Conservation (phyloP, 306 rosid genomes). For the Herpetospermum pedunculosum region DNA sequence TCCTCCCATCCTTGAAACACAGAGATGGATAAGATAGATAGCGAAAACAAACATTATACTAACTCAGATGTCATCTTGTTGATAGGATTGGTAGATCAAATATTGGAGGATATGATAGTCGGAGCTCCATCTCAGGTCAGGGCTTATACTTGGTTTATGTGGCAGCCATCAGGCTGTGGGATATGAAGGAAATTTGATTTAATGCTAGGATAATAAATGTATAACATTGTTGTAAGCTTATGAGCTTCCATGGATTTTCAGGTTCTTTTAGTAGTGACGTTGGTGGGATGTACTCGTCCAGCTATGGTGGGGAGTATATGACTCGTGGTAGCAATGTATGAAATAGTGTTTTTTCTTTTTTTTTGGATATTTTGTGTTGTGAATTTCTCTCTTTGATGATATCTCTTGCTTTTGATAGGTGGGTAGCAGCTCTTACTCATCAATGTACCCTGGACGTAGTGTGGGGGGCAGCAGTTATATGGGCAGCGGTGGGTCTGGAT, state of each 20-base stretch:
- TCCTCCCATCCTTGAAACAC: background rate
- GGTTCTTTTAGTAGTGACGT: constrained; percentile 59
- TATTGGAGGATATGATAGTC: constrained; percentile 61
- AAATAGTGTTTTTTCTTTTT: background rate
- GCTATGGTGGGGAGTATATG: constrained; percentile 64
- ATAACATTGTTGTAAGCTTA: background rate
- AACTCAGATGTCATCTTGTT: constrained; percentile 16
- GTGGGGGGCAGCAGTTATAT: constrained; percentile 66
- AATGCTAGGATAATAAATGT: constrained; percentile 2
- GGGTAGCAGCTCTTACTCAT: constrained; percentile 70
- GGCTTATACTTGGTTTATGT: constrained; percentile 55
- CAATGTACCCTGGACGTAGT: constrained; percentile 66
- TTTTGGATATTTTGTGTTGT: background rate
- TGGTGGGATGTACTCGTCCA: constrained; percentile 74
- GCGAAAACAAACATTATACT: too few relatives aligned
- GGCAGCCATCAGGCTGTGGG: constrained; percentile 59
- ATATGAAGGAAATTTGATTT: constrained; percentile 42
- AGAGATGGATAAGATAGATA: background rate
- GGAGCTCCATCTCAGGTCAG: constrained; percentile 55
- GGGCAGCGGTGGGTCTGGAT: constrained; percentile 68
- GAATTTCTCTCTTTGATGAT: background rate
- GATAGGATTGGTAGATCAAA: constrained; percentile 64
- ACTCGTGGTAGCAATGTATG: constrained; percentile 84
- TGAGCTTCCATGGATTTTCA: constrained; percentile 19
- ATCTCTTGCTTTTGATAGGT: constrained; percentile 28